phyloP scores from a whole-genome alignment of 176 grass and related monocot genomes.

The Musa itinerans region DNA sequence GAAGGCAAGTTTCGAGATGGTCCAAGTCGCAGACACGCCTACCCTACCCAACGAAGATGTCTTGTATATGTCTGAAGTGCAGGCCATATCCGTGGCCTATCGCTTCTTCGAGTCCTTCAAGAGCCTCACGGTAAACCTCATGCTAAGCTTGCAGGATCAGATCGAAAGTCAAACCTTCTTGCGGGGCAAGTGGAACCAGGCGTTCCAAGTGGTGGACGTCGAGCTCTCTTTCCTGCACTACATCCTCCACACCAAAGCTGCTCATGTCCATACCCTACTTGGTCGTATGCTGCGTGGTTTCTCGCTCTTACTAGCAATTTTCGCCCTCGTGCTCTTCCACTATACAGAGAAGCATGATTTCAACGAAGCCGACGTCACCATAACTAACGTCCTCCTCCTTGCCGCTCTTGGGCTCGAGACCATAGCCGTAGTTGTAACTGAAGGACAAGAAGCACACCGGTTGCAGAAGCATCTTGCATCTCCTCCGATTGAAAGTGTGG shows the following conservation, averaged over 20 bases:
- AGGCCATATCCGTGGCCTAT: background rate
- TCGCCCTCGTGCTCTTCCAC: constrained; percentile 1
- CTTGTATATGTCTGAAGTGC: background rate
- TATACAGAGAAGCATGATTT: background rate
- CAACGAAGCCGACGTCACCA: constrained; percentile 13
- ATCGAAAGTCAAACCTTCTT: constrained; percentile 1
- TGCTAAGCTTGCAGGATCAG: constrained; percentile 16
- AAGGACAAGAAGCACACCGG: constrained; percentile 6
- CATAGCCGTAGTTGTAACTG: constrained; percentile 6
- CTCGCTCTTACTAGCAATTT: background rate
- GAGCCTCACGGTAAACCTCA: constrained; percentile 16
- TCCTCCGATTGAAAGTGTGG: background rate
- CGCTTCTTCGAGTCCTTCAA: constrained; percentile 13
- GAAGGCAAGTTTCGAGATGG: background rate
- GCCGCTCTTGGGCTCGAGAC: constrained; percentile 27
- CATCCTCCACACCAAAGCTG: constrained; percentile 31
- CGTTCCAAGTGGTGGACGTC: constrained; percentile 29
- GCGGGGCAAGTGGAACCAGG: background rate
- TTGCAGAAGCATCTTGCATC: background rate
- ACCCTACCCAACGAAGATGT: background rate
- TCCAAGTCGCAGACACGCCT: constrained; percentile 2
- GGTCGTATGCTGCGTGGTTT: background rate
- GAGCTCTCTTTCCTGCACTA: constrained; percentile 42
- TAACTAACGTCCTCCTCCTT: constrained; percentile 31
- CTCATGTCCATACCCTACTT: background rate